Evolutionary conservation across 495 filamentous ascomycete genomes (phyloP).

Genomic region (Amphirosellinia nigrospora): DNA sequence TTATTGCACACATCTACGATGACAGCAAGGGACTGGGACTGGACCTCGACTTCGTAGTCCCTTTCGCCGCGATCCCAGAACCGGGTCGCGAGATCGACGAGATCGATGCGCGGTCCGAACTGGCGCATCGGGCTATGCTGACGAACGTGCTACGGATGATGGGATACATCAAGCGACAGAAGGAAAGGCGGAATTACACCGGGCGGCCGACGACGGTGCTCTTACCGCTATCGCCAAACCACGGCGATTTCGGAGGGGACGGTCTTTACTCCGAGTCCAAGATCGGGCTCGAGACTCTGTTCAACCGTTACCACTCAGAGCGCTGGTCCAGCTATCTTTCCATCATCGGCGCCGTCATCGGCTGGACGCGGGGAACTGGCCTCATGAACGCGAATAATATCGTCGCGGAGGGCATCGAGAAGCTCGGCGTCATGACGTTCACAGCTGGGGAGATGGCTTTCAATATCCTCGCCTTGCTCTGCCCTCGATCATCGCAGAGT

Average conservation of each 20-base stretch:
- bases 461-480: constrained; percentile 84
- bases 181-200: constrained; percentile 74
- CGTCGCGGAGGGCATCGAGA: constrained; percentile 84
- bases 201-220: constrained; percentile 85
- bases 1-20: constrained; percentile 84
- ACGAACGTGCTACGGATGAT: constrained; percentile 83
- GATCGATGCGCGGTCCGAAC: constrained; percentile 86
- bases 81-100: constrained; percentile 87
- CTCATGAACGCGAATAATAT: constrained; percentile 88
- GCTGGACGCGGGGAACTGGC: constrained; percentile 88
- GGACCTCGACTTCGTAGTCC: constrained; percentile 84
- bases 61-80: constrained; percentile 85
- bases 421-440: constrained; percentile 84
- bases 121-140: constrained; percentile 90
- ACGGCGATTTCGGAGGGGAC: constrained; percentile 88
- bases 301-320: constrained; percentile 89
- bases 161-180: constrained; percentile 77
- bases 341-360: constrained; percentile 87
- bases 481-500: constrained; percentile 81
- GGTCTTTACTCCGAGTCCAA: constrained; percentile 89
- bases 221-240: constrained; percentile 82
- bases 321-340: constrained; percentile 87
- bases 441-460: constrained; percentile 92
- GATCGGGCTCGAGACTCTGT: constrained; percentile 81
- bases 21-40: constrained; percentile 83